Conservation (phyloP, 805 yeast species). For the Barnettozyma vustinii region DNA sequence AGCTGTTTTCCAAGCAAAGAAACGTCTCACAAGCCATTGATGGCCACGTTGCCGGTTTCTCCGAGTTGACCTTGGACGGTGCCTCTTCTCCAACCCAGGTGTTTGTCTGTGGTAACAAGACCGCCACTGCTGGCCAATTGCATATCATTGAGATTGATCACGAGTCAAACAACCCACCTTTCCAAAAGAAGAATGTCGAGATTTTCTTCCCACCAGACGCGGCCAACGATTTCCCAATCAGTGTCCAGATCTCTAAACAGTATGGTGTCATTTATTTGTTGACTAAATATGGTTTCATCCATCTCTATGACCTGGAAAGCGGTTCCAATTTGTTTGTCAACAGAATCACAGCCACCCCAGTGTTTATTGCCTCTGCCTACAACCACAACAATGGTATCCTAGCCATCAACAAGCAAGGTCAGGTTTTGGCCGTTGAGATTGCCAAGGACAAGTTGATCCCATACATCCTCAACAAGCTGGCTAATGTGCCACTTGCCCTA, state of each 20-base stretch:
- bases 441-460: conserved; percentile 82
- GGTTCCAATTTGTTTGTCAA: conserved; percentile 92
- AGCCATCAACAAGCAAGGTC: conserved; percentile 92
- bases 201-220: conserved; percentile 97
- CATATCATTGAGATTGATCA: conserved; percentile 97
- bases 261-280: conserved; percentile 85
- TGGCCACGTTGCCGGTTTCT: conserved; percentile 94
- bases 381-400: conserved; percentile 76
- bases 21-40: conserved; percentile 94
- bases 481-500: conserved; percentile 82
- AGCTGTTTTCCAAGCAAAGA: conserved; percentile 81
- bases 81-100: conserved; percentile 69
- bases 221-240: conserved; percentile 91
- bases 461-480: conserved; percentile 78
- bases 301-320: conserved; percentile 87
- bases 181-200: conserved; percentile 84
- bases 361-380: conserved; percentile 80
- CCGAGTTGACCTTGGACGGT: conserved; percentile 67
- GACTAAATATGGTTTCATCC: conserved; percentile 95
- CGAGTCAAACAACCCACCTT: conserved; percentile 77
- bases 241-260: conserved; percentile 77
- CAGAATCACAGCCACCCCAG: conserved; percentile 93
- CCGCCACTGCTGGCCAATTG: conserved; percentile 69
- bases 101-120: conserved; percentile 89
- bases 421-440: conserved; percentile 87